phyloP scores from a whole-genome alignment of 2,329 filamentous ascomycete species.

The Colletotrichum lindemuthianum region DNA sequence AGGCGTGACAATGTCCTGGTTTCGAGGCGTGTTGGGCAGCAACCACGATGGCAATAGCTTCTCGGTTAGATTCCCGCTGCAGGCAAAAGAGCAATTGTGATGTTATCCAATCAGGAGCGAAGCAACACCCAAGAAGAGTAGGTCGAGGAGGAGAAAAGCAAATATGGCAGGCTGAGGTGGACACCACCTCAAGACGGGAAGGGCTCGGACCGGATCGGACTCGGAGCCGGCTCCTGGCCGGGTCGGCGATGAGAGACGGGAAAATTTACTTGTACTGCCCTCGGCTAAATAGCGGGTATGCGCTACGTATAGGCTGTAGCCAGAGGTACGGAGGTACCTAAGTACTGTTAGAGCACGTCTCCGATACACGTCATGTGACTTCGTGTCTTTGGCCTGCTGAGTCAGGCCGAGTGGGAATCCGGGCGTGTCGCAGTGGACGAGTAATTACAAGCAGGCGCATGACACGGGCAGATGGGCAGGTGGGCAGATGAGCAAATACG shows the following conservation, averaged over 20 bases:
- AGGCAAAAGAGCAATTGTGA: no score
- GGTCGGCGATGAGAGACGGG: neutral
- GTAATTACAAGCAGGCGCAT: neutral
- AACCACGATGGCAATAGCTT: no score
- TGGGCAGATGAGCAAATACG: neutral
- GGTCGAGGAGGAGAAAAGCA: conserved; percentile 23
- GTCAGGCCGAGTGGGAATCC: conserved; percentile 27
- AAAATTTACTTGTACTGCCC: neutral
- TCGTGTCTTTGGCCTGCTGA: conserved; percentile 36
- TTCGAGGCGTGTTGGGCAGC: conserved; percentile 2
- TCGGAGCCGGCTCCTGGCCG: neutral
- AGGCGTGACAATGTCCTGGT: no score
- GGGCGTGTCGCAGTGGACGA: conserved; percentile 19
- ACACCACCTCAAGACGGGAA: neutral
- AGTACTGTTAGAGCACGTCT: neutral
- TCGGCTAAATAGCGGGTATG: neutral
- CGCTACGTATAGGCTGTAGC: no score
- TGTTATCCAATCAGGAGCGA: conserved; percentile 15
- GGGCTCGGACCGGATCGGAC: no score
- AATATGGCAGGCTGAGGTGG: conserved; percentile 5
- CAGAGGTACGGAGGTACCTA: neutral
- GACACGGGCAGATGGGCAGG: neutral
- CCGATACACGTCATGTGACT: conserved; percentile 12
- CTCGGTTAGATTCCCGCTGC: no score
- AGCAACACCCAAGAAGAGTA: conserved; percentile 21